Base-by-base conservation (phyloP, 164 flowering plant genomes). In the Berberis thunbergii region DNA sequence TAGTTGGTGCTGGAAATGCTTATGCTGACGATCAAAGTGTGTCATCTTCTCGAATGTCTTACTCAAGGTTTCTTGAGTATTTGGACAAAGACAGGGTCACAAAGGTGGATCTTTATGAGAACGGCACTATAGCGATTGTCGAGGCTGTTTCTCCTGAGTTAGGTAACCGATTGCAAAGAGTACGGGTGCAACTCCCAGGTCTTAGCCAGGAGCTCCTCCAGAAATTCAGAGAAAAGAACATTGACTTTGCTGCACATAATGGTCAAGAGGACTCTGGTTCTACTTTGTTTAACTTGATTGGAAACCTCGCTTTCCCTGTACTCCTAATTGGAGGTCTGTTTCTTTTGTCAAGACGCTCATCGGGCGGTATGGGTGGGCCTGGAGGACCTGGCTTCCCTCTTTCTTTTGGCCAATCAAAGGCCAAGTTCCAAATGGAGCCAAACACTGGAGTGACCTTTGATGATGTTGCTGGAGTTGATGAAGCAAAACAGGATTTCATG, bases 391-490 rank as follows among this genome's bases (percentile, higher is more conserved):
- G 89, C 3, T 81, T 79, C 66, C 98, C 98, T 9, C 81, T 89
- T 54, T 62, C 75, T 9, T 82, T 92, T 75, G 95, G 96, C 57
- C 96, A 89, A 73, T 85, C 91, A 50, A 84, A 81, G 64, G 97
- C 97, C 49, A 90, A 88, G 82, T 90, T 90, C 65, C 95, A 90
- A 70, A 90, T 90, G 97, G 97, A 90, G 68, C 97, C 97, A 54
- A 90, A 88, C 74, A 90, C 97, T 54, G 97, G 97, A 26, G 92
- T 90, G 54, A 90, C 97, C 43, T 90, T 90, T 74, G 95, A 85
- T 76, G 97, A 90, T 76, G 97, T 86, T 75, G 97, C 97, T 74
- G 97, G 97, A 63, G 97, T 91, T 41, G 97, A 91, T 72, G 97
- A 91, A 74, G 97, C 97, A 43, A 91, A 87, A 69, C 95, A 88